Base-by-base conservation (phyloP, 768 basidiomycete genomes). In the Saitozyma podzolica region DNA sequence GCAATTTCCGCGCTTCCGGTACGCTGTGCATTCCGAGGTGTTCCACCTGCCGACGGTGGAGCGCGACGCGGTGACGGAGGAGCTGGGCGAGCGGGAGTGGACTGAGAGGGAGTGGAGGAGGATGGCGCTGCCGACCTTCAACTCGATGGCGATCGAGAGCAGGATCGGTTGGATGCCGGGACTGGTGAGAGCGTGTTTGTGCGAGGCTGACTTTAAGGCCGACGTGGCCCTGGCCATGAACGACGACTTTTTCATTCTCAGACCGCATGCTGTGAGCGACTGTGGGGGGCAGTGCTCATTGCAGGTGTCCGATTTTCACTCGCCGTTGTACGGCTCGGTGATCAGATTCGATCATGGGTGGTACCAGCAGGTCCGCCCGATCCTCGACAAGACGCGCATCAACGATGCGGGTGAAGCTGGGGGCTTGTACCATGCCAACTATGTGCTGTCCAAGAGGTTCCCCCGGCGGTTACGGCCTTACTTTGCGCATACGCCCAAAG, bases 81-180 rank as follows among this genome's bases (percentile, higher is more conserved):
- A 57, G 51, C 51, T 76, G 16, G 72, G 68, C 8, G 70, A 67
- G 47, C 51, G 58, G 7, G 67, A 71, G 51, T 72, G 71, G 69
- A 73, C 50, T 54, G 76, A 77, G 42, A 45, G 52, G 11, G 61
- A 70, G 56, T 78, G 70, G 70, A 53, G 67, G 17, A 63, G 65
- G 57, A 65, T 66, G 13, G 71, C 73, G 1, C 50, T 76, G 11
- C 77, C 77, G 16, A 72, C 56, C 16, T 78, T 76, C 62, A 78
- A 76, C 48, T 78, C 75, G 7, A 74, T 75, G 73, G 68, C 77
- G 3, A 78, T 78, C 50, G 77, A 78, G 43, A 68, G 66, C 43
- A 52, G 73, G 10, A 62, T 76, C 4, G 75, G 73, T 3, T 76
- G 73, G 65, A 53, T 76, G 11, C 73, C 70, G 19, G 77, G 75